Evolutionary conservation across 2,329 filamentous ascomycete species (phyloP).

Genomic region (Apiospora koreana): DNA sequence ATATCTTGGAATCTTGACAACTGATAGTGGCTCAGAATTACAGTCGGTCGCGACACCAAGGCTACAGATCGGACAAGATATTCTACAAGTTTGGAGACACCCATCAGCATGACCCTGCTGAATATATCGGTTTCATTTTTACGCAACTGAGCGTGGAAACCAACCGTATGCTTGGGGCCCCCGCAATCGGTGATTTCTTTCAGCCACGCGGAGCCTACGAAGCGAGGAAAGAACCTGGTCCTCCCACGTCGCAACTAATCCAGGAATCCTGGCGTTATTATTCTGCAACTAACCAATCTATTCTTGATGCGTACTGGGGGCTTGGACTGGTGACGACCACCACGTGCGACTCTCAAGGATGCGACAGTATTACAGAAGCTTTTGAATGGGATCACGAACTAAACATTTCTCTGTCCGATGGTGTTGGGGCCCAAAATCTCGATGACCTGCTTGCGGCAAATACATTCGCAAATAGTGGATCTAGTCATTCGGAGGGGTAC

Average conservation of each 20-base stretch:
- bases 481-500: neutral
- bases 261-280: conserved; percentile 76
- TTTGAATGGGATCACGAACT: neutral
- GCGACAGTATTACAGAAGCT: neutral
- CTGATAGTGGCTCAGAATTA: conserved; percentile 51
- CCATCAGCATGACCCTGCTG: conserved; percentile 86
- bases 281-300: conserved; percentile 68
- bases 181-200: conserved; percentile 23
- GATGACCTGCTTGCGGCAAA: neutral
- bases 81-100: conserved; percentile 62
- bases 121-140: conserved; percentile 83
- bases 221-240: conserved; percentile 23
- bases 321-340: neutral
- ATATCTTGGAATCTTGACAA: neutral
- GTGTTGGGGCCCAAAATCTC: no score
- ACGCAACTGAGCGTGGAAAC: conserved; percentile 85
- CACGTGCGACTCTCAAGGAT: neutral
- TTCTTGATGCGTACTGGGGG: conserved; percentile 75
- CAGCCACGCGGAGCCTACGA: conserved; percentile 20
- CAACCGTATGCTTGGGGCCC: conserved; percentile 54
- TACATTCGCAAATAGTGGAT: neutral
- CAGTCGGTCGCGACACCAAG: conserved; percentile 60
- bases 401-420: neutral
- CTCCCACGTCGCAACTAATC: conserved; percentile 40
- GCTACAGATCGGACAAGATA: no score